These are phyloP conservation scores for Closterium sp. DNA, from an alignment of 139 green algal genomes.

Conservation along the genomic window DNA sequence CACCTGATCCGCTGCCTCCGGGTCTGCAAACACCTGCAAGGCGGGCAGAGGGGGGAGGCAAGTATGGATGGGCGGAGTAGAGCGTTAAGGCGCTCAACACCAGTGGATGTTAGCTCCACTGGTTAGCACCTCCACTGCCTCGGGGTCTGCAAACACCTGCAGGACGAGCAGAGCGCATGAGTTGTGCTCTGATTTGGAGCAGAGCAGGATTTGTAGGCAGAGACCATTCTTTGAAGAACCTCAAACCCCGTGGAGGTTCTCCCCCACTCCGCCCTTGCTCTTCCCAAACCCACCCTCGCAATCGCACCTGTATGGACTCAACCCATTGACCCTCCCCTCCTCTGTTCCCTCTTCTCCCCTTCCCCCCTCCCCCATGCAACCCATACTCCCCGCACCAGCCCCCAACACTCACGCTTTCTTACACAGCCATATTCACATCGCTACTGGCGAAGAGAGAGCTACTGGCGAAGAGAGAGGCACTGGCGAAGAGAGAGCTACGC, in stretches of 20 bases:
- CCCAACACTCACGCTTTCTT: not conserved
- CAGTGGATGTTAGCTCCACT: no score
- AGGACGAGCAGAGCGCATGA: not conserved
- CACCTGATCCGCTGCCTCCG: conserved; percentile 48
- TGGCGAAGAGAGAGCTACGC: no score
- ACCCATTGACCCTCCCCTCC: not conserved
- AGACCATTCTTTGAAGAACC: no score
- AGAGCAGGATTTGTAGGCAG: not conserved
- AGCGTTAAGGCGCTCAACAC: no score
- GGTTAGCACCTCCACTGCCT: not conserved
- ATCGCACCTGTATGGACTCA: not conserved
- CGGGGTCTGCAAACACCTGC: not conserved
- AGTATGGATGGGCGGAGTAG: not conserved
- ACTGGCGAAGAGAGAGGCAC: no score
- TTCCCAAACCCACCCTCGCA: no score
- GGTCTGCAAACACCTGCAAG: conserved; percentile 39
- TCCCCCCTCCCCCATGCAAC: not conserved
- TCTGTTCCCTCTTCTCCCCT: not conserved
- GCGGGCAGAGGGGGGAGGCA: no score
- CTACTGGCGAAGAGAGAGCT: no score
- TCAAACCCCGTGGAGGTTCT: not conserved
- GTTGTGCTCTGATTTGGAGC: no score
- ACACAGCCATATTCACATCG: not conserved
- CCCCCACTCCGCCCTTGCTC: no score
- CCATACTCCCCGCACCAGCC: not conserved